Percentiles rank a stretch among this genome's conserved stretches.
Conservation (phyloP, 2,329 filamentous ascomycete genomes). For the Colletotrichum acutatum region DNA sequence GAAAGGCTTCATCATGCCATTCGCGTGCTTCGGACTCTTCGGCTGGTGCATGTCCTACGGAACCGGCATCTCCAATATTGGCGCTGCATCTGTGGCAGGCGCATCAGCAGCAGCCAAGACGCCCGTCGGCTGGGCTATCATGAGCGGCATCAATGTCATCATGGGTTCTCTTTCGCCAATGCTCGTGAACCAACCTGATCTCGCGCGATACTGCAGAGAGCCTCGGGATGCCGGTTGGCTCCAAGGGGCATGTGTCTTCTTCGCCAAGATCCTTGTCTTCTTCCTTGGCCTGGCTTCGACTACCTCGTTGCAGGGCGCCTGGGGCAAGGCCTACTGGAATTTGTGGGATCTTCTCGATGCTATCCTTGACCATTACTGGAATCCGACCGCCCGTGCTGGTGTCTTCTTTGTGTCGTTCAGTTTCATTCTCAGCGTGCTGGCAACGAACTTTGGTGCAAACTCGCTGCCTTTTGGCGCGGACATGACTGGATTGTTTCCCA, state of each 20-base stretch:
- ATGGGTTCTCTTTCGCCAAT: conserved; percentile 49
- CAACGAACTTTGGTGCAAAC: conserved; percentile 43
- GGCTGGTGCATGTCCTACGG: conserved; percentile 46
- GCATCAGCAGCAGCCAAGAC: conserved; percentile 39
- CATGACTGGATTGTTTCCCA: conserved; percentile 45
- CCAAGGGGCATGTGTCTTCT: conserved; percentile 43
- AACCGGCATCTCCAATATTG: conserved; percentile 40
- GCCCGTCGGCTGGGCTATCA: conserved; percentile 49
- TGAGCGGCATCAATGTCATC: conserved; percentile 51
- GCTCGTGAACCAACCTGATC: conserved; percentile 50
- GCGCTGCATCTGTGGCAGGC: conserved; percentile 41
- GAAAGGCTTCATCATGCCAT: conserved; percentile 48
- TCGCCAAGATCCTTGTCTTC: conserved; percentile 41
- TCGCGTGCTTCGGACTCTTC: conserved; percentile 49
- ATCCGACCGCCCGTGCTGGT: conserved; percentile 42
- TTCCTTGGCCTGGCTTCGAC: conserved; percentile 45
- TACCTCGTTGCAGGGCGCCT: conserved; percentile 45
- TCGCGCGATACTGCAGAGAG: conserved; percentile 47
- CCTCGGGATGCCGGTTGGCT: conserved; percentile 44
- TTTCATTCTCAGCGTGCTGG: conserved; percentile 39
- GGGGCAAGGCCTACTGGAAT: conserved; percentile 51
- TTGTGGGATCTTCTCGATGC: conserved; percentile 48
- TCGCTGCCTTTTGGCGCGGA: conserved; percentile 48
- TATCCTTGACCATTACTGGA: conserved; percentile 49
- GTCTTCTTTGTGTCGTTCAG: conserved; percentile 45